A percentile compares a stretch with the other conserved stretches of the same genome.
Evolutionary conservation across 2,329 filamentous ascomycete genomes (phyloP).

Genomic region (Onygenales sp.): DNA sequence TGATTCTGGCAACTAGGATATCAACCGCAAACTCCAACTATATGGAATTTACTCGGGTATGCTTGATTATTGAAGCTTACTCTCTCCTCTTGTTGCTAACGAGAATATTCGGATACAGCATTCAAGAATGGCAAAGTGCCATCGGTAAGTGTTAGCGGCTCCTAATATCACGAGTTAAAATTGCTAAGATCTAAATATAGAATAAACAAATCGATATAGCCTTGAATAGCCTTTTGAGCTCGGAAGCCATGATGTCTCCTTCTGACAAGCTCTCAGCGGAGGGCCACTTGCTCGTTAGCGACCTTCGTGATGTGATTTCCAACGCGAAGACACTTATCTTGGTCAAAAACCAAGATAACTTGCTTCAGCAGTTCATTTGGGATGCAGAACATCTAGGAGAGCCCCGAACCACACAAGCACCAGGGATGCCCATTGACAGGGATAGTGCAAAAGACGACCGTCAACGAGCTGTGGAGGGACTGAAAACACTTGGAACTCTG

Average conservation of each 20-base stretch:
- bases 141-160: constrained; percentile 50
- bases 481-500: constrained; percentile 79
- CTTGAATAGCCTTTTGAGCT: constrained; percentile 75
- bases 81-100: constrained; percentile 11
- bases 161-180: neutral
- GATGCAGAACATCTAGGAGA: constrained; percentile 67
- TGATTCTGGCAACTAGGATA: constrained; percentile 39
- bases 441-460: constrained; percentile 72
- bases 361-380: constrained; percentile 96
- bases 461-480: constrained; percentile 69
- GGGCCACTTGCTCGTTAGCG: constrained; percentile 66
- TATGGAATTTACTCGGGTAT: constrained; percentile 73
- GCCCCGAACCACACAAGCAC: constrained; percentile 49
- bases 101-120: constrained; percentile 40
- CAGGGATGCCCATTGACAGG: constrained; percentile 62
- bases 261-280: constrained; percentile 71
- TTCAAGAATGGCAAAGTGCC: constrained; percentile 86
- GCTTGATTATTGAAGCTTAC: constrained; percentile 12
- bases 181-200: constrained; percentile 31
- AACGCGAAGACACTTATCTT: constrained; percentile 77
- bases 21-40: constrained; percentile 88
- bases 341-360: constrained; percentile 88
- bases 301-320: constrained; percentile 69
- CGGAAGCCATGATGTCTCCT: constrained; percentile 59
- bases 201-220: constrained; percentile 96